phyloP scores from a whole-genome alignment of 2,329 filamentous ascomycete species.

The Dactylellina drechsleri region DNA sequence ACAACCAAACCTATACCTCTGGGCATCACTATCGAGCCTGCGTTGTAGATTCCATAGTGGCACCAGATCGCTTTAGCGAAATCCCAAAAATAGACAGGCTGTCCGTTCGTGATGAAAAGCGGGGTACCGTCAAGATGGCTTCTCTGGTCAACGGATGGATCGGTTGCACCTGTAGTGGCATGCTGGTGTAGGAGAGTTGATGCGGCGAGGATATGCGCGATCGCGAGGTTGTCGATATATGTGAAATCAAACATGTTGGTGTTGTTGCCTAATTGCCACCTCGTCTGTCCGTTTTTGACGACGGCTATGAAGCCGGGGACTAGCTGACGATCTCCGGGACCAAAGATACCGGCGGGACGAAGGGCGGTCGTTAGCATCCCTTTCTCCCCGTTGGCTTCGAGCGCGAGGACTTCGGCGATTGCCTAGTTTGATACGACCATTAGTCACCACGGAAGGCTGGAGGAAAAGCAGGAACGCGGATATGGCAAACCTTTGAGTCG shows the following conservation, averaged over 20 bases:
- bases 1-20: constrained; percentile 56
- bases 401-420: constrained; percentile 81
- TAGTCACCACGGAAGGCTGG: constrained; percentile 52
- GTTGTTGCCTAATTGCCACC: constrained; percentile 82
- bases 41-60: constrained; percentile 61
- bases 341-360: constrained; percentile 88
- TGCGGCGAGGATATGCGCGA: constrained; percentile 85
- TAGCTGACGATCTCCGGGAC: constrained; percentile 76
- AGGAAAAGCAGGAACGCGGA: not conserved
- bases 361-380: constrained; percentile 78
- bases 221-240: constrained; percentile 75
- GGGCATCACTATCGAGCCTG: constrained; percentile 53
- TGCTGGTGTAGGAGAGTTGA: constrained; percentile 74
- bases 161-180: constrained; percentile 60
- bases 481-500: constrained; percentile 77
- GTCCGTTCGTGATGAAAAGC: constrained; percentile 90
- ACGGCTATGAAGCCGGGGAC: constrained; percentile 79
- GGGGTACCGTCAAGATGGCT: constrained; percentile 82
- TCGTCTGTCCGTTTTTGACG: constrained; percentile 74
- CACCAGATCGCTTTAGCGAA: constrained; percentile 82
- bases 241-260: constrained; percentile 77
- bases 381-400: constrained; percentile 75
- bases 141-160: constrained; percentile 72
- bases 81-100: constrained; percentile 91
- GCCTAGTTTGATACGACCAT: constrained; percentile 65